Evolutionary conservation across 805 yeast species (phyloP).

Genomic region (Saccharomycopsis malanga): DNA sequence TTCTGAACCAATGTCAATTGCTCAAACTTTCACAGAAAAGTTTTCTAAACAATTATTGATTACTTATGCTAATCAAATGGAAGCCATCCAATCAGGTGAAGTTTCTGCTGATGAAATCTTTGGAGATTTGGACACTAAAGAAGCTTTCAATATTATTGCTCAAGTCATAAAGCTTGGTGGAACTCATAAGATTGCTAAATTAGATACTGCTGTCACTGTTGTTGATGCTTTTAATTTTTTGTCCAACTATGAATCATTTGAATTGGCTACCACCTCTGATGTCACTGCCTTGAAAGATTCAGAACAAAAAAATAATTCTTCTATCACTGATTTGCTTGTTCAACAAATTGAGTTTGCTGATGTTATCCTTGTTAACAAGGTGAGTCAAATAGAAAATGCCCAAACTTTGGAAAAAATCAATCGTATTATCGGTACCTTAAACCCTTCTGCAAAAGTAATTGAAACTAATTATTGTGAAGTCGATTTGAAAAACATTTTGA

Average conservation of each 20-base stretch:
- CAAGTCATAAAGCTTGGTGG: conserved; percentile 33
- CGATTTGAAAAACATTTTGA: conserved; percentile 29
- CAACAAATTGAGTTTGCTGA: conserved; percentile 44
- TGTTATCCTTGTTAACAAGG: conserved; percentile 37
- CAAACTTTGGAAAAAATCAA: conserved; percentile 26
- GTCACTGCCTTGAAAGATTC: conserved; percentile 30
- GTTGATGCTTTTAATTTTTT: conserved; percentile 38
- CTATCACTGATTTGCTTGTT: conserved; percentile 37
- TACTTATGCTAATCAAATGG: too few relatives aligned
- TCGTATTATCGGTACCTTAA: conserved; percentile 31
- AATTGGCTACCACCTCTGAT: conserved; percentile 21
- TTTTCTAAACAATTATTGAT: conserved; percentile 33
- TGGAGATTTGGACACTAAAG: neutral
- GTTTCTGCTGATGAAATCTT: conserved; percentile 10
- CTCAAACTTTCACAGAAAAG: conserved; percentile 41
- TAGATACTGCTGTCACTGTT: conserved; percentile 43
- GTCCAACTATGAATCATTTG: conserved; percentile 31
- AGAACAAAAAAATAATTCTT: conserved; percentile 23
- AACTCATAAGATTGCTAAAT: conserved; percentile 31
- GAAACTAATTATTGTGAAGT: conserved; percentile 34
- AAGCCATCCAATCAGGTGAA: conserved; percentile 16
- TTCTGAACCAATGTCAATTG: conserved; percentile 45
- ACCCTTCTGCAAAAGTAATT: conserved; percentile 37
- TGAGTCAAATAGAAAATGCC: conserved; percentile 27
- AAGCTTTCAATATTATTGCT: neutral